Percentiles rank a stretch among this genome's conserved stretches.
Conservation (phyloP, 2,329 filamentous ascomycete genomes). For the Neofusicoccum kwambonambiense region DNA sequence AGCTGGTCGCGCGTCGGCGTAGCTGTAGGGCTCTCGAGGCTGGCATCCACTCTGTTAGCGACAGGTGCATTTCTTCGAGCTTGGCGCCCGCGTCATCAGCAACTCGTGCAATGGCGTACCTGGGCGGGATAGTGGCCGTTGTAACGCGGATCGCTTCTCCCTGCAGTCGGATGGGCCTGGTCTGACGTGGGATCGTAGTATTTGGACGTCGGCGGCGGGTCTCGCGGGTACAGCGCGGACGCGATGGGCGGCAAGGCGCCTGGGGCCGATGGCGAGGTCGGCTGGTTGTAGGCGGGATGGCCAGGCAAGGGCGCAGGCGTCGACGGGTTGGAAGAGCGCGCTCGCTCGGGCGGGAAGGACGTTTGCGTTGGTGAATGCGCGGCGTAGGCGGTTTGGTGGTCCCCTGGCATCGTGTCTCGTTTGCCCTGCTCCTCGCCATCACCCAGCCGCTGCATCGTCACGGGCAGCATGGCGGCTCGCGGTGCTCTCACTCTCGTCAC, state of each 20-base stretch:
- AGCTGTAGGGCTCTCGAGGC: constrained; percentile 35
- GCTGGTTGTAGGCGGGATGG: constrained; percentile 31
- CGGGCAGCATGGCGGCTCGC: constrained; percentile 16
- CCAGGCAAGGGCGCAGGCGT: constrained; percentile 34
- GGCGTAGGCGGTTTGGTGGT: constrained; percentile 36
- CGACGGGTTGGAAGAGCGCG: constrained; percentile 33
- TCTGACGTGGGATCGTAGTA: constrained; percentile 53
- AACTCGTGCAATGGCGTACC: constrained; percentile 23
- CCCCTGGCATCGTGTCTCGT: constrained; percentile 34
- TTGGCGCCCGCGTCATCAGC: constrained; percentile 14
- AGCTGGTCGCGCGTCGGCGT: constrained; percentile 32
- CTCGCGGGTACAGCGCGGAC: constrained; percentile 40
- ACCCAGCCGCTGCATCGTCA: constrained; percentile 26
- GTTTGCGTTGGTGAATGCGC: constrained; percentile 37
- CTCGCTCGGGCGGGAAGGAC: constrained; percentile 32
- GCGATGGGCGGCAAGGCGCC: constrained; percentile 39
- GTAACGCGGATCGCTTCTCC: constrained; percentile 32
- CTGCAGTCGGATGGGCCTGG: constrained; percentile 38
- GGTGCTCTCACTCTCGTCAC: constrained; percentile 8
- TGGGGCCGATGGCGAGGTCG: constrained; percentile 36
- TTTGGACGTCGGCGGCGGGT: constrained; percentile 41
- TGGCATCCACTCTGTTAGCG: constrained; percentile 22
- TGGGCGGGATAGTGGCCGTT: constrained; percentile 33
- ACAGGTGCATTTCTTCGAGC: constrained; percentile 11
- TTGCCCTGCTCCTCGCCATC: constrained; percentile 31